phyloP scores from a whole-genome alignment of 176 grass and related monocot genomes.

The Eremochloa ophiuroides region DNA sequence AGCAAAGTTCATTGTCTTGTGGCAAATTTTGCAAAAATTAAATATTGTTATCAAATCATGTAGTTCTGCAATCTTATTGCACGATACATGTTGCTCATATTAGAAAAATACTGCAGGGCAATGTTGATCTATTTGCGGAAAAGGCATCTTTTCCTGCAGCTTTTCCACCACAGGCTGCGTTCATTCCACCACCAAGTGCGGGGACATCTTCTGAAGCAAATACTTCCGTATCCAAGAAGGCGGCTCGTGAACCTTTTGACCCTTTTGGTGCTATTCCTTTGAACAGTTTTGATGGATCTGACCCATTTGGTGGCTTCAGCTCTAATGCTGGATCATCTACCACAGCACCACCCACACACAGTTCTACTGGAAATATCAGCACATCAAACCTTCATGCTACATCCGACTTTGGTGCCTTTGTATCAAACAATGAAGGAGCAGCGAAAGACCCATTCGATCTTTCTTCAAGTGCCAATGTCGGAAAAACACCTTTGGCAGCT shows the following conservation, averaged over 20 bases:
- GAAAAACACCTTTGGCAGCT: conserved; percentile 38
- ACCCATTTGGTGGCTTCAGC: conserved; percentile 70
- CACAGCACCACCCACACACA: conserved; percentile 20
- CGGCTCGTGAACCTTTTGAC: conserved; percentile 58
- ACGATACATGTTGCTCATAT: conserved; percentile 14
- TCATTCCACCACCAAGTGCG: conserved; percentile 55
- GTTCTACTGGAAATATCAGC: conserved; percentile 42
- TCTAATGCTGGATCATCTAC: conserved; percentile 45
- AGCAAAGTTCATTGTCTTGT: neutral
- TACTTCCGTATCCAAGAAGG: conserved; percentile 30
- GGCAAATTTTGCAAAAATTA: neutral
- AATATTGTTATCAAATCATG: neutral
- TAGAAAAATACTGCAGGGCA: conserved; percentile 48
- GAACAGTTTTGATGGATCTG: conserved; percentile 66
- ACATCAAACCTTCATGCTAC: conserved; percentile 15
- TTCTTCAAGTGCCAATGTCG: conserved; percentile 34
- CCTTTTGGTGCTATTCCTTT: conserved; percentile 84
- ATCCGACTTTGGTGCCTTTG: conserved; percentile 53
- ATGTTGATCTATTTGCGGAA: conserved; percentile 48
- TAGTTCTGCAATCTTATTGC: conserved; percentile 7
- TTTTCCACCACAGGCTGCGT: conserved; percentile 38
- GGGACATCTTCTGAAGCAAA: conserved; percentile 43
- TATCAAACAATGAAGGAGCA: conserved; percentile 24
- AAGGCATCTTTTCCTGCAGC: conserved; percentile 41
- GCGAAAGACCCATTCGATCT: conserved; percentile 46